Evolutionary conservation across 768 basidiomycete species (phyloP).

Genomic region (Russula sp.): DNA sequence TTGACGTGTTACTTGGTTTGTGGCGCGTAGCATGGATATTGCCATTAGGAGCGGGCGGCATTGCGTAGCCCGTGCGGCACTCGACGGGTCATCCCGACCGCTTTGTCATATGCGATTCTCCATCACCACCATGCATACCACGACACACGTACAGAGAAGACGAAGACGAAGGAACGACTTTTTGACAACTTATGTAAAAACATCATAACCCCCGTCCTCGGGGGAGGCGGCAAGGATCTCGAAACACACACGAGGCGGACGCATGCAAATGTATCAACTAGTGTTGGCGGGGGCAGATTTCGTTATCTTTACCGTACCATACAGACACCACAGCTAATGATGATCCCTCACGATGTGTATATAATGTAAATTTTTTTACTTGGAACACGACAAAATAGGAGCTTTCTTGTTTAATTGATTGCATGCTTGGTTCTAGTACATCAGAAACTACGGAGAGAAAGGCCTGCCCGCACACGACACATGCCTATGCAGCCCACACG

Average conservation of each 20-base stretch:
- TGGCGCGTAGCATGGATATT: not conserved
- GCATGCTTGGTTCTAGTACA: slow-evolving; percentile 5
- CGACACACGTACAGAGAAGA: no score
- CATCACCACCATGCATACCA: not conserved
- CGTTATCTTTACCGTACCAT: not conserved
- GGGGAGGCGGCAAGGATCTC: not conserved
- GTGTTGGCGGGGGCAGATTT: not conserved
- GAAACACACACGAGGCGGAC: not conserved
- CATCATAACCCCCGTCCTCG: not conserved
- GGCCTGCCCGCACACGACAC: not conserved
- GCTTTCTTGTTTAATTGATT: not conserved
- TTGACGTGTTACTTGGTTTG: not conserved
- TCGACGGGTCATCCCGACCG: not conserved
- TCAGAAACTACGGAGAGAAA: not conserved
- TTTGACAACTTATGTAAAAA: not conserved
- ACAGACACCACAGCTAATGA: not conserved
- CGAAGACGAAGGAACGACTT: not conserved
- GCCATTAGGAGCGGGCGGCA: slow-evolving; percentile 13
- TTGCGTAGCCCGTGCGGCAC: slow-evolving; percentile 1
- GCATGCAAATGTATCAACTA: not conserved
- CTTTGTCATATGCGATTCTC: not conserved
- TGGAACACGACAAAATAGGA: not conserved
- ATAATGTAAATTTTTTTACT: not conserved
- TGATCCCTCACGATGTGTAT: no score
- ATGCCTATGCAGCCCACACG: slow-evolving; percentile 70